Conservation (phyloP, 129 eudicot species). For the Kitagawia praeruptora region DNA sequence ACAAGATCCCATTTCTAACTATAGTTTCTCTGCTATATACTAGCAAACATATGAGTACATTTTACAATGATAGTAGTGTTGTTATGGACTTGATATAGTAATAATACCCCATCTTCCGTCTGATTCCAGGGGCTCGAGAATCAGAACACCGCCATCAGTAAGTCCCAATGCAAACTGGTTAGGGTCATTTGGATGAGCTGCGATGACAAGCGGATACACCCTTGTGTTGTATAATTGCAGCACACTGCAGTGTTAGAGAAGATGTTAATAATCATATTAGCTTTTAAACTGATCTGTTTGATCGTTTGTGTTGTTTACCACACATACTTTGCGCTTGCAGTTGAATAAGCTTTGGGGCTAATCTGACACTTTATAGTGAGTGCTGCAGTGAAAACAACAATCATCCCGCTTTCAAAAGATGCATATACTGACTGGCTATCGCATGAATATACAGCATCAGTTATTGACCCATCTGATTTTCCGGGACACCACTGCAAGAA, state of each 20-base stretch:
- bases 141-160: constrained; percentile 41
- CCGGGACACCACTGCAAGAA: constrained; percentile 41
- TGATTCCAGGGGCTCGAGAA: constrained; percentile 53
- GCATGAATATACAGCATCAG: constrained; percentile 49
- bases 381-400: constrained; percentile 22
- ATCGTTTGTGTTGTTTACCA: not conserved
- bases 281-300: not conserved
- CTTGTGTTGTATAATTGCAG: constrained; percentile 20
- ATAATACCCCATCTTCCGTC: constrained; percentile 45
- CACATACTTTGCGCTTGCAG: constrained; percentile 28
- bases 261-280: not conserved
- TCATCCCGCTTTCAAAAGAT: constrained; percentile 33
- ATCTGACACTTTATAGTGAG: constrained; percentile 34
- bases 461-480: constrained; percentile 26
- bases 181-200: constrained; percentile 45
- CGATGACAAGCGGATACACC: constrained; percentile 31
- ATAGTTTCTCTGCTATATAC: not conserved
- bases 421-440: constrained; percentile 37
- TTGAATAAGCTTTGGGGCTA: constrained; percentile 33
- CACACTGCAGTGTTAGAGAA: not conserved
- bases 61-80: not conserved
- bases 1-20: not conserved
- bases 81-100: constrained; percentile 20
- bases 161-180: constrained; percentile 53
- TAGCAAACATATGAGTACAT: not conserved